phyloP scores from a whole-genome alignment of 257 asterid genomes.

The Gardenia jasminoides region DNA sequence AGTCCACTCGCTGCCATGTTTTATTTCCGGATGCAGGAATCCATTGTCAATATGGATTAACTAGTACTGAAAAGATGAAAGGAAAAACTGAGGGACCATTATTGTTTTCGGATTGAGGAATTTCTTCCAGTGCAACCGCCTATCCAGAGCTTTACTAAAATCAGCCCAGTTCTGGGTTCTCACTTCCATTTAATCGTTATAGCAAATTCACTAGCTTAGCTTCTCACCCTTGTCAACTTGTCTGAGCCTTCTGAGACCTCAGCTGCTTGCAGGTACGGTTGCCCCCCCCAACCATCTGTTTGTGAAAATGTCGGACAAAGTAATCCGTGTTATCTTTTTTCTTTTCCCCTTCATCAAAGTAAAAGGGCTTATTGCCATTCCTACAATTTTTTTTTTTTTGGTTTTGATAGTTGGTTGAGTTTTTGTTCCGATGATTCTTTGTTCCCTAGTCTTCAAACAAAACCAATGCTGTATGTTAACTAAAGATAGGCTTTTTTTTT shows the following conservation, averaged over 20 bases:
- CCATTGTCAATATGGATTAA: too few relatives aligned
- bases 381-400: background rate
- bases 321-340: too few relatives aligned
- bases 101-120: too few relatives aligned
- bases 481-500: background rate
- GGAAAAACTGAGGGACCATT: too few relatives aligned
- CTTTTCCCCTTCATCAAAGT: background rate
- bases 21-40: too few relatives aligned
- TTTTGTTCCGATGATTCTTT: too few relatives aligned
- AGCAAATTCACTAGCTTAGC: background rate
- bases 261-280: background rate
- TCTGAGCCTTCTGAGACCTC: background rate
- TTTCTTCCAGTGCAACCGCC: background rate
- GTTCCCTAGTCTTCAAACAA: too few relatives aligned
- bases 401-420: background rate
- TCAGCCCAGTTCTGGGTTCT: too few relatives aligned
- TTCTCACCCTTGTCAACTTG: background rate
- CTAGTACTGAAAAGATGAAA: too few relatives aligned
- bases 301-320: background rate
- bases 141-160: background rate
- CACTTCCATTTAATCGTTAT: background rate
- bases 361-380: background rate
- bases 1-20: too few relatives aligned
- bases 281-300: background rate
- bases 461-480: background rate